These are phyloP conservation scores for Medakamo hakoo DNA, from an alignment of 139 green algal species.

Conservation along the genomic window DNA sequence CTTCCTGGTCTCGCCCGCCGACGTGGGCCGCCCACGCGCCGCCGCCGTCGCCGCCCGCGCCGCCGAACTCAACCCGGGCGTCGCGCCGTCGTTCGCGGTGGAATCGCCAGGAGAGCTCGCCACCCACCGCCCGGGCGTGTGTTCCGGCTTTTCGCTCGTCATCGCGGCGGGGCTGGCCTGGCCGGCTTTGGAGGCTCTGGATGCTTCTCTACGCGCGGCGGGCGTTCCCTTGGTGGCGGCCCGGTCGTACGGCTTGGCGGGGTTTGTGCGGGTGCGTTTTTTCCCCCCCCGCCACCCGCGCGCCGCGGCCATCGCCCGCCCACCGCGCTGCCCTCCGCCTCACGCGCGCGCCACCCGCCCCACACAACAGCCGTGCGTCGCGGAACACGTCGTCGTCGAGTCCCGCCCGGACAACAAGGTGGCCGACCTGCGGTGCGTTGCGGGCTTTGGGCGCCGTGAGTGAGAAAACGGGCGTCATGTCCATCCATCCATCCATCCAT, in stretches of 20 bases:
- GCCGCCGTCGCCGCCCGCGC: conserved; percentile 36
- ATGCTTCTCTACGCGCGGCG: conserved; percentile 40
- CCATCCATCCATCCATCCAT: too few species aligned
- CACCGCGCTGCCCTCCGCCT: too few species aligned
- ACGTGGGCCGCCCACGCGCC: conserved; percentile 47
- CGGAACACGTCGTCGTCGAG: conserved; percentile 75
- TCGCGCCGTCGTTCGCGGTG: conserved; percentile 40
- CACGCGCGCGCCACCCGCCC: too few species aligned
- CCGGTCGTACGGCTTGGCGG: conserved; percentile 71
- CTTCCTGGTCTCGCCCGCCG: conserved; percentile 53
- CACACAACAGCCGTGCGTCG: conserved; percentile 43
- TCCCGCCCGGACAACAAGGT: conserved; percentile 75
- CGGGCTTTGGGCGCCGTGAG: too few species aligned
- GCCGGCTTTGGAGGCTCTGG: conserved; percentile 30
- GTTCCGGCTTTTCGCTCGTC: conserved; percentile 71
- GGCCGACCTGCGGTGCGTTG: conserved; percentile 58
- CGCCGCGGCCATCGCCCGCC: too few species aligned
- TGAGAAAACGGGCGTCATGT: too few species aligned
- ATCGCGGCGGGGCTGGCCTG: conserved; percentile 69
- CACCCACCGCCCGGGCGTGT: conserved; percentile 58
- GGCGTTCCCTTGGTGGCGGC: conserved; percentile 50
- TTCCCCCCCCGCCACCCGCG: too few species aligned
- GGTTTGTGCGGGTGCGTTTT: conserved; percentile 48
- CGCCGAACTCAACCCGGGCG: background rate
- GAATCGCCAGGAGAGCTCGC: conserved; percentile 58